Evolutionary conservation across 768 basidiomycete genomes (phyloP), one percentile per base, ranked within the genome.

Genomic region (Agaricus sinodeliciosus): DNA sequence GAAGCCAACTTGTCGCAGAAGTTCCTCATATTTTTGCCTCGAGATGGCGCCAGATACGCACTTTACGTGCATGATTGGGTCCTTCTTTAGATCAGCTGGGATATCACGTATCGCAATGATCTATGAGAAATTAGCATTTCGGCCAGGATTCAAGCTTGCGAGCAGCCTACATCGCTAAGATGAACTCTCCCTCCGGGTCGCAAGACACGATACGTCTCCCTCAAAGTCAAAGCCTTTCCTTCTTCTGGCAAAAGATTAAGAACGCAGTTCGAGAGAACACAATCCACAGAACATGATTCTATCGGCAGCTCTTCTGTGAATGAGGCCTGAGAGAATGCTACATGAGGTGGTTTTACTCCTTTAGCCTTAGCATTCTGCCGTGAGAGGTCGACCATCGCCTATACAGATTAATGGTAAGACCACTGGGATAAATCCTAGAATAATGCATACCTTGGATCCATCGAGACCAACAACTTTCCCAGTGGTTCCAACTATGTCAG

Each of bases 401-500:
- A 28, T 22, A 22, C 22, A 22, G 3, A 22, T 22, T 42, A 16
- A 15, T 41, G 5, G 9, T 9, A n/a, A 31, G 16, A 8, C 40
- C 2, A 12, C 39, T 6, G 11, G 31, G 28, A 26, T 44, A 28
- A 34, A 9, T 22, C 35, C 11, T 55, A 44, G 35, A 9, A 34
- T 15, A 26, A 8, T 36, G 4, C 70, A 0, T 61, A 80, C 81
- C 19, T 61, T 42, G 0, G 80, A 81, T 49, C 69, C 69, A 49
- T 84, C 82, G 3, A 84, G 55, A 0, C 82, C 81, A n/a, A 83
- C 70, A 1, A 63, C 80, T 54, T 71, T 69, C 2, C 82, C 82
- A 0, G 55, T 64, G 0, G 69, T 63, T 3, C 82, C 82, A 3
- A 79, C 74, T 56, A 74, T 75, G 0, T 60, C 49, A 2, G 79